Percentiles rank a stretch among this genome's conserved stretches.
Conservation (phyloP, 768 basidiomycete genomes). For the Omphalotus guepiniiformis region DNA sequence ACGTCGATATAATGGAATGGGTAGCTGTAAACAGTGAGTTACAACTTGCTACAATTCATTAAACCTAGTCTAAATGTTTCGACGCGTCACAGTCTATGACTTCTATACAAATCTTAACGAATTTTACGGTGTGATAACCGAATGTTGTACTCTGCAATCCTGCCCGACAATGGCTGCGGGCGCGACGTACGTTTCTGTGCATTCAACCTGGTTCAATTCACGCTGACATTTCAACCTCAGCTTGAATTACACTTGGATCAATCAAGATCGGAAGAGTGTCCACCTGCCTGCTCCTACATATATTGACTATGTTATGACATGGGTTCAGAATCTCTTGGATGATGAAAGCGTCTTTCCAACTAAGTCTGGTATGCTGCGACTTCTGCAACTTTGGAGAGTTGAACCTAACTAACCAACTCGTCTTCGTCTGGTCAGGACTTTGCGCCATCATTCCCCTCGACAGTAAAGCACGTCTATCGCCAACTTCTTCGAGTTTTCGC, state of each 20-base stretch:
- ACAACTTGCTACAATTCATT: neutral
- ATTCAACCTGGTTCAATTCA: neutral
- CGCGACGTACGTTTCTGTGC: conserved; percentile 52
- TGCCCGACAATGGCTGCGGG: conserved; percentile 96
- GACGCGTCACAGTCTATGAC: conserved; percentile 79
- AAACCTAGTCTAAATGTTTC: neutral
- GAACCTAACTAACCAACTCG: too few relatives aligned
- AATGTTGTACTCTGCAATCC: conserved; percentile 86
- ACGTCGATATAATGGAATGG: conserved; percentile 99
- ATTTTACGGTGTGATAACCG: conserved; percentile 93
- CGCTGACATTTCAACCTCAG: conserved; percentile 36
- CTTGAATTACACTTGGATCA: conserved; percentile 97
- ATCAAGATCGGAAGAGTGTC: conserved; percentile 88
- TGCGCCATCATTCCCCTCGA: conserved; percentile 81
- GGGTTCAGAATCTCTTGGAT: conserved; percentile 93
- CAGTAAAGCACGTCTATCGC: conserved; percentile 91
- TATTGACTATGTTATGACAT: conserved; percentile 99
- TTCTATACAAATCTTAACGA: conserved; percentile 97
- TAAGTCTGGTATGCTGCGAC: conserved; percentile 69
- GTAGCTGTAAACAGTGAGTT: conserved; percentile 72
- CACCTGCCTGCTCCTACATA: conserved; percentile 93
- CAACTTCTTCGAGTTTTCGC: conserved; percentile 97
- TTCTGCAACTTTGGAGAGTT: neutral
- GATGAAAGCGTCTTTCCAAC: conserved; percentile 94
- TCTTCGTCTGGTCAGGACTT: conserved; percentile 77